Evolutionary conservation across 2,329 filamentous ascomycete genomes (phyloP).

Genomic region (Phialemonium atrogriseum): DNA sequence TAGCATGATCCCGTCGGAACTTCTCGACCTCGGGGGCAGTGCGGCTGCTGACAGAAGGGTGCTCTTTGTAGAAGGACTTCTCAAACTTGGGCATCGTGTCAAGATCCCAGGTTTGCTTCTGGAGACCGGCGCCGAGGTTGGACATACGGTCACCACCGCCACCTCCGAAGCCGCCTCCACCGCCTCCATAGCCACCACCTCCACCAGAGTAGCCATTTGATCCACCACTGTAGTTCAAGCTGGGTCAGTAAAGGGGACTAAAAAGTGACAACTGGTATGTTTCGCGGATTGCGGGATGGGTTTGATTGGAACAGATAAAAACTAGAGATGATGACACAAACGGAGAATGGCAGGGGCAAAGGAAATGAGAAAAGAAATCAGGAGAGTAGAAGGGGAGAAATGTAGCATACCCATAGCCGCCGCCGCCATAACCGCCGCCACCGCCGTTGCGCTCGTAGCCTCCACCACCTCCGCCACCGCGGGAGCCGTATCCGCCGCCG

Average conservation of each 20-base stretch:
- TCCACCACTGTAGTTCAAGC: conserved; percentile 9
- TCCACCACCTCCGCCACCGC: conserved; percentile 41
- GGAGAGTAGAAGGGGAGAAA: no score
- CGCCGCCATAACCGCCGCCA: conserved; percentile 26
- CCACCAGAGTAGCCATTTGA: conserved; percentile 32
- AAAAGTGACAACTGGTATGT: no score
- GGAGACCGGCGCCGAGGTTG: conserved; percentile 77
- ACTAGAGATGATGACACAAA: neutral
- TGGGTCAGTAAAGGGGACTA: conserved; percentile 7
- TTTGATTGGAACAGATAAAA: no score
- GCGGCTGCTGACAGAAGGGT: conserved; percentile 67
- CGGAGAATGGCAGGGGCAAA: neutral
- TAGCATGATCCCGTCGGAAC: conserved; percentile 79
- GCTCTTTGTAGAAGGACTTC: conserved; percentile 98
- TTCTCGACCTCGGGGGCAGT: conserved; percentile 73
- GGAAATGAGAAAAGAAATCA: conserved; percentile 2
- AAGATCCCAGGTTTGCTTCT: conserved; percentile 83
- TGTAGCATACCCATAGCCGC: conserved; percentile 12
- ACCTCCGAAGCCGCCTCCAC: conserved; percentile 26
- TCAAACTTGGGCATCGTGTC: conserved; percentile 86
- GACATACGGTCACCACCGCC: conserved; percentile 91
- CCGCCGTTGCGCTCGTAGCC: conserved; percentile 37
- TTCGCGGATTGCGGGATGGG: no score
- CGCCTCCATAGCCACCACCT: conserved; percentile 24
- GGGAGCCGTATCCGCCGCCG: conserved; percentile 30